Conservation (phyloP, 164 flowering plant genomes). For the Vitis rupestris region DNA sequence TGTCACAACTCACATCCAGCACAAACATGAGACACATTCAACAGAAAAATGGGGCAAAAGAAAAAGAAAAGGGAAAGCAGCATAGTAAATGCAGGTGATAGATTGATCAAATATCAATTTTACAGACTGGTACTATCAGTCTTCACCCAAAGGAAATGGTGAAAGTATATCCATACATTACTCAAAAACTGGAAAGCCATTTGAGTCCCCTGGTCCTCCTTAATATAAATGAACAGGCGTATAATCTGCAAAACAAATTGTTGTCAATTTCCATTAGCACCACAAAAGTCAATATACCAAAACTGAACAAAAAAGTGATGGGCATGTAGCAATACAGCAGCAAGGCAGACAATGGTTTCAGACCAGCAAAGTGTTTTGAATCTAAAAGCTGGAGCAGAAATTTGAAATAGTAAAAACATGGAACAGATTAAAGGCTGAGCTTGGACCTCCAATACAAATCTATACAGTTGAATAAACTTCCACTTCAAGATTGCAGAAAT, state of each 20-base stretch:
- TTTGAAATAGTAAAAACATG: no score
- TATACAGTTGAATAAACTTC: no score
- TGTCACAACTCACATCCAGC: no score
- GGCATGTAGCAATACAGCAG: not conserved
- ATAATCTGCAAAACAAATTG: slow-evolving; percentile 64
- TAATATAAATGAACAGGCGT: slow-evolving; percentile 69
- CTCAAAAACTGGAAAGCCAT: slow-evolving; percentile 82
- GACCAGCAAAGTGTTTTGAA: no score
- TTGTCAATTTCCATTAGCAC: slow-evolving; percentile 8
- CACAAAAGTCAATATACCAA: not conserved
- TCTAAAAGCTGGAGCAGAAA: no score
- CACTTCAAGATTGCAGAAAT: no score
- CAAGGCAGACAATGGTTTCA: no score
- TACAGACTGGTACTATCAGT: not conserved
- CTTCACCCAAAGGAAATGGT: not conserved
- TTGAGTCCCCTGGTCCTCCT: slow-evolving; percentile 70
- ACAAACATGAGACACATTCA: not conserved
- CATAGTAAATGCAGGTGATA: not conserved
- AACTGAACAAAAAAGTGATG: not conserved
- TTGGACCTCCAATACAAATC: no score
- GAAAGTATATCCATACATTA: slow-evolving; percentile 50
- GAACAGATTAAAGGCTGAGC: no score
- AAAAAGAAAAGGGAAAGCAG: not conserved
- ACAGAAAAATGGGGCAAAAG: not conserved
- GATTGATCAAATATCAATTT: not conserved